A percentile compares a stretch with the other conserved stretches of the same genome.
Conservation (phyloP, 768 basidiomycete genomes). For the Tulasnella calospora region DNA sequence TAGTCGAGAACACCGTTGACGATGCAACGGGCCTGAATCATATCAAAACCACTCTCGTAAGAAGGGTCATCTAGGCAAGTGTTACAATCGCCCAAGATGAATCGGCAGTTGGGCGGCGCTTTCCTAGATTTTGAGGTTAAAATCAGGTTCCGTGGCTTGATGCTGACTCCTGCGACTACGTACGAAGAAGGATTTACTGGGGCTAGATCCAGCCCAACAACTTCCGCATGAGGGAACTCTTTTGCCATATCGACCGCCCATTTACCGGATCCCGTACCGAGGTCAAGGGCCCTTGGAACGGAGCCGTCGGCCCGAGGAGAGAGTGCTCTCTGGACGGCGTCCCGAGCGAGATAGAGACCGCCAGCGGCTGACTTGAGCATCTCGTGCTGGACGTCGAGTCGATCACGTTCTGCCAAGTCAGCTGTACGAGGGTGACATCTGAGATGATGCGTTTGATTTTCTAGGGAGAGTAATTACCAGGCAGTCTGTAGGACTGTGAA, state of each 20-base stretch:
- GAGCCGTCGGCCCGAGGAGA: slow-evolving; percentile 1
- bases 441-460: neutral
- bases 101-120: slow-evolving; percentile 13
- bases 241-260: slow-evolving; percentile 20
- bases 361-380: slow-evolving; percentile 19
- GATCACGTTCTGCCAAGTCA: slow-evolving; percentile 14
- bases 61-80: neutral
- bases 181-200: neutral
- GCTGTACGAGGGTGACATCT: neutral
- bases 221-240: slow-evolving; percentile 18
- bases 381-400: slow-evolving; percentile 17
- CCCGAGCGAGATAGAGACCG: slow-evolving; percentile 7
- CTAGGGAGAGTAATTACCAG: neutral
- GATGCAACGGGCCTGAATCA: slow-evolving; percentile 15
- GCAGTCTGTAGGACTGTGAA: neutral
- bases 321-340: slow-evolving; percentile 5
- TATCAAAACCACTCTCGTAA: slow-evolving; percentile 3
- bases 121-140: neutral
- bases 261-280: slow-evolving; percentile 17
- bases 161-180: neutral
- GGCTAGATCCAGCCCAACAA: neutral
- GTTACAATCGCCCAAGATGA: slow-evolving; percentile 10
- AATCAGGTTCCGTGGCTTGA: too few species aligned
- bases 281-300: slow-evolving; percentile 8
- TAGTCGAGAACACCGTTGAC: slow-evolving; percentile 14